Percentiles rank a stretch among this genome's conserved stretches.
These are phyloP conservation scores for Suillus plorans DNA, from an alignment of 768 basidiomycete species.

Conservation along the genomic window DNA sequence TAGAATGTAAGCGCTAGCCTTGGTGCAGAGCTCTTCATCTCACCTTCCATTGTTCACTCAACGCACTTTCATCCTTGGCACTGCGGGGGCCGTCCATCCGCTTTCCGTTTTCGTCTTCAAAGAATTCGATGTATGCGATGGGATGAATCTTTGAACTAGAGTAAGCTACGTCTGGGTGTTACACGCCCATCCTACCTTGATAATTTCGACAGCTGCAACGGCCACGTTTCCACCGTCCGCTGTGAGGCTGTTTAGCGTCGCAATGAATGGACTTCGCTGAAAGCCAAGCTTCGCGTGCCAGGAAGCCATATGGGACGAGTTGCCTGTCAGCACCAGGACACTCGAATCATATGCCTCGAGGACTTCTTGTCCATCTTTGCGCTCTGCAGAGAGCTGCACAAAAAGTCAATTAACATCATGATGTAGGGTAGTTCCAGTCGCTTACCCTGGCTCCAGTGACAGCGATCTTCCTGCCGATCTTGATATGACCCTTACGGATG, in stretches of 20 bases:
- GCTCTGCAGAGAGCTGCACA: constrained; percentile 61
- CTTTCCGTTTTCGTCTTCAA: constrained; percentile 47
- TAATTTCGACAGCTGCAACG: constrained; percentile 71
- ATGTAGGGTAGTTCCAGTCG: constrained; percentile 21
- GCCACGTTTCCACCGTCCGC: constrained; percentile 79
- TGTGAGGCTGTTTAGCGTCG: constrained; percentile 76
- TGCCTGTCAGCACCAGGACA: constrained; percentile 70
- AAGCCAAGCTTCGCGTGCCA: constrained; percentile 93
- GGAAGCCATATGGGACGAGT: constrained; percentile 80
- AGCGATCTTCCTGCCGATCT: constrained; percentile 80
- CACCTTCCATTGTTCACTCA: constrained; percentile 73
- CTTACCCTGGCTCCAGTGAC: constrained; percentile 75
- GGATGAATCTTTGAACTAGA: constrained; percentile 59
- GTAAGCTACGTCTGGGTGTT: constrained; percentile 2
- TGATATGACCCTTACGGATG: constrained; percentile 60
- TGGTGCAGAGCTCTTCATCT: constrained; percentile 16
- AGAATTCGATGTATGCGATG: constrained; percentile 76
- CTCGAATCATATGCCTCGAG: constrained; percentile 76
- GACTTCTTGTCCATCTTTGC: constrained; percentile 78
- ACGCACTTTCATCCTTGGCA: constrained; percentile 63
- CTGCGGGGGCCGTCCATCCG: constrained; percentile 60
- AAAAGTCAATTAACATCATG: neutral
- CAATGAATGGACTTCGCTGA: constrained; percentile 59
- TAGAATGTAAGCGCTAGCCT: constrained; percentile 4
- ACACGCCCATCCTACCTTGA: constrained; percentile 44